These are phyloP conservation scores for Schwanniomyces pseudopolymorphus DNA, from an alignment of 805 yeast genomes.

Conservation along the genomic window DNA sequence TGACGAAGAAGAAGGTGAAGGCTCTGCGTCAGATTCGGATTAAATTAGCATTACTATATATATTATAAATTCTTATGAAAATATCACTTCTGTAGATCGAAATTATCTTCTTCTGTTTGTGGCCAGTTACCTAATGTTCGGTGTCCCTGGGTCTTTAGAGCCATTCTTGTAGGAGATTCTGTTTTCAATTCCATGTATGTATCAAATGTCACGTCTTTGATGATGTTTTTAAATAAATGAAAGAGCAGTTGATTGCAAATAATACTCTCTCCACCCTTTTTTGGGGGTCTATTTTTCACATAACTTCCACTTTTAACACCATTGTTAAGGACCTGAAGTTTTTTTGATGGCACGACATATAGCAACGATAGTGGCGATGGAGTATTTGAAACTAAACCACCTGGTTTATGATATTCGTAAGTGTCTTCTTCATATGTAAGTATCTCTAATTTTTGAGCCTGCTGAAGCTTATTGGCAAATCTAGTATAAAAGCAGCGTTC, in stretches of 20 bases:
- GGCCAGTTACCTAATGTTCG: slow-evolving; percentile 47
- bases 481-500: slow-evolving; percentile 43
- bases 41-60: slow-evolving; percentile 2
- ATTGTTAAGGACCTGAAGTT: slow-evolving; percentile 45
- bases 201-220: neutral
- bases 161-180: slow-evolving; percentile 23
- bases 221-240: slow-evolving; percentile 8
- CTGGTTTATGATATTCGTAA: slow-evolving; percentile 25
- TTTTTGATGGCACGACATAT: slow-evolving; percentile 18
- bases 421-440: slow-evolving; percentile 20
- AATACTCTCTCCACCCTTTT: slow-evolving; percentile 42
- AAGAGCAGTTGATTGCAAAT: slow-evolving; percentile 30
- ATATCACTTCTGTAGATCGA: slow-evolving; percentile 11
- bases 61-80: neutral
- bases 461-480: slow-evolving; percentile 6
- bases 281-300: slow-evolving; percentile 44
- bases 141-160: slow-evolving; percentile 25
- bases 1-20: slow-evolving; percentile 35
- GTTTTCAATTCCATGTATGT: slow-evolving; percentile 34
- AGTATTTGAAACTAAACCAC: slow-evolving; percentile 1
- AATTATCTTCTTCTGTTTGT: slow-evolving; percentile 44
- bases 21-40: slow-evolving; percentile 34
- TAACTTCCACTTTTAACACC: slow-evolving; percentile 63
- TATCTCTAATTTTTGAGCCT: slow-evolving; percentile 19
- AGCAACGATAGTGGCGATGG: slow-evolving; percentile 35